Conservation (phyloP, 768 basidiomycete species). For the Pulveroboletus sp. region DNA sequence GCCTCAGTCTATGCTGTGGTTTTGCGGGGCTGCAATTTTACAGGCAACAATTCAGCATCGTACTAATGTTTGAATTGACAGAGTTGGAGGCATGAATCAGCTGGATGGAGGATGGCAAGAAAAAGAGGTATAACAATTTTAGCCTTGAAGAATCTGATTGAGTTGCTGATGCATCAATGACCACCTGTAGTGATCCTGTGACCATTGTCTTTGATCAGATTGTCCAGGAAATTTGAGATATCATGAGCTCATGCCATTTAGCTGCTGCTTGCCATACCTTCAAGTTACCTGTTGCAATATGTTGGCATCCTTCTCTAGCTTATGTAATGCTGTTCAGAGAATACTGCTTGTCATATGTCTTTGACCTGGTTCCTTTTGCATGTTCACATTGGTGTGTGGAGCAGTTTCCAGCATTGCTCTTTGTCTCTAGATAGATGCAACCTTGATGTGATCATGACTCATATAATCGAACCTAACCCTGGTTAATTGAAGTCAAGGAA, state of each 20-base stretch:
- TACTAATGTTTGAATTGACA: constrained; percentile 42
- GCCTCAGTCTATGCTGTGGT: constrained; percentile 29
- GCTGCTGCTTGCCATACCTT: too few relatives aligned
- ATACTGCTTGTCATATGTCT: too few relatives aligned
- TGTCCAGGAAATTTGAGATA: constrained; percentile 23
- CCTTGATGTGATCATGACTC: too few relatives aligned
- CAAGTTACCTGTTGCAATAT: too few relatives aligned
- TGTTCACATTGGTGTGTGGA: too few relatives aligned
- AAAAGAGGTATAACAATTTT: constrained; percentile 16
- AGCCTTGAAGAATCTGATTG: neutral
- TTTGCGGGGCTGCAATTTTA: constrained; percentile 31
- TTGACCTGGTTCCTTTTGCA: too few relatives aligned
- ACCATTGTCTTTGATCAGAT: constrained; percentile 32
- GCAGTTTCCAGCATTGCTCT: too few relatives aligned
- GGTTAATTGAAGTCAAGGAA: too few relatives aligned
- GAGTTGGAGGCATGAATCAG: constrained; percentile 45
- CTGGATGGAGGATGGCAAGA: constrained; percentile 38
- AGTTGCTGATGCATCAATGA: neutral
- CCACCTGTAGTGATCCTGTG: constrained; percentile 27
- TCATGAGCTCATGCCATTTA: neutral
- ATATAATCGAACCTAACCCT: too few relatives aligned
- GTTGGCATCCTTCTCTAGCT: too few relatives aligned
- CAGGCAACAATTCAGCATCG: constrained; percentile 35
- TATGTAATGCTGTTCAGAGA: too few relatives aligned
- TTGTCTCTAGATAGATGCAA: too few relatives aligned